Evolutionary conservation across 2,329 filamentous ascomycete species (phyloP), one percentile per base, ranked within the genome.

Genomic region (Cercospora sojina): DNA sequence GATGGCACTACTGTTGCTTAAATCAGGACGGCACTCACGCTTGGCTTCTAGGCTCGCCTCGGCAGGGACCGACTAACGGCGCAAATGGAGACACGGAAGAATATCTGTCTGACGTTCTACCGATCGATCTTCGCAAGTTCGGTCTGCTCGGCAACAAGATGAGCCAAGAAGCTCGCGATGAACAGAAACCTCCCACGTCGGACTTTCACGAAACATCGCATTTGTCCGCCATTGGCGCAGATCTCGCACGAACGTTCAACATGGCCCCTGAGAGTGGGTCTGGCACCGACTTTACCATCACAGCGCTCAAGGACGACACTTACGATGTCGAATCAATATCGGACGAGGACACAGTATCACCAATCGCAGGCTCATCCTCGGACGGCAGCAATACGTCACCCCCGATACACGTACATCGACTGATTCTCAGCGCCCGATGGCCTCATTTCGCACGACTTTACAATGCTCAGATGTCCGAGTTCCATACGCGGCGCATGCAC

Each of bases 1-100:
- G 94, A 67, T 99, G 95, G 95, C 94, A 98, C 78, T 99, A 99
- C 77, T 98, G 95, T 78, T 96, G 93, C 3, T 91, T 97, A 80
- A 96, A 97, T 76, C 90, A 95, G 67, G 92, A 96, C 73, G 94
- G 94, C 5, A 97, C 95, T 6, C 97, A 96, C 77, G 95, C 93
- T 7, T 99, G 95, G 93, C 83, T 99, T 25, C 85, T 99, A n/a
- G 95, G 95, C 8, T 97, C 93, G 74, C 91, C 91, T 2, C 90
- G 91, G 3, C 92, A 97, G 70, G 81, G 85, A 47, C 87, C 88
- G 57, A 90, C 90, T 43, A 83, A 89, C 16, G 89, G 86, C 1
- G 85, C 87, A 13, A 90, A 88, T 65, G 88, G 87, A 3, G 89
- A 66, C 25, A 60, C 93, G 65, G 94, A 97, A 76, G 94, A 97